Conservation (phyloP, 441 rosid species). For the Pelargonium myrrhifolium region DNA sequence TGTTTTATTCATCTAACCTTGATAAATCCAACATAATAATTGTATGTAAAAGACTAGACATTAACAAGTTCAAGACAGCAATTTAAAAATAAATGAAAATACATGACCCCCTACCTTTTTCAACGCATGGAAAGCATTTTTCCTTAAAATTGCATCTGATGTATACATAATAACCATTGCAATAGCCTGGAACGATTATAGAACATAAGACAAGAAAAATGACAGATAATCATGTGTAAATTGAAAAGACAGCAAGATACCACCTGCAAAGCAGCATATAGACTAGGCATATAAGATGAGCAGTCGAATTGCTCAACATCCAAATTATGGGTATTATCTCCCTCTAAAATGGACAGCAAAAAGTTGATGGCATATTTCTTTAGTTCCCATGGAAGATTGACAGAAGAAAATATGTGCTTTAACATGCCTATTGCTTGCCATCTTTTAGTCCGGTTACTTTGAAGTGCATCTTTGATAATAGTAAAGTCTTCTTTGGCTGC, state of each 20-base stretch:
- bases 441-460: constrained; percentile 41
- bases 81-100: constrained; percentile 7
- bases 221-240: constrained; percentile 12
- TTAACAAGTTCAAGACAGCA: not conserved
- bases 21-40: not conserved
- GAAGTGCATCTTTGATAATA: constrained; percentile 44
- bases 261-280: constrained; percentile 67
- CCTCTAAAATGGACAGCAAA: constrained; percentile 50
- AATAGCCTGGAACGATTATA: constrained; percentile 44
- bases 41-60: not conserved
- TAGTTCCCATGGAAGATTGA: constrained; percentile 54
- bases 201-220: constrained; percentile 18
- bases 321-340: constrained; percentile 26
- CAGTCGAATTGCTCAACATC: constrained; percentile 37
- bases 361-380: constrained; percentile 57
- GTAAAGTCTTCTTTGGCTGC: constrained; percentile 39
- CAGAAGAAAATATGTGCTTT: constrained; percentile 49
- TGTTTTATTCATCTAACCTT: not conserved
- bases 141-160: constrained; percentile 47
- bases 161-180: constrained; percentile 50
- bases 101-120: constrained; percentile 43
- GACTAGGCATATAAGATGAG: constrained; percentile 46
- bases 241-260: constrained; percentile 16
- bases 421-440: constrained; percentile 80
- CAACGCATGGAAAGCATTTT: constrained; percentile 60